Evolutionary conservation across 345 rosid species (phyloP).

Genomic region (Streptanthus diversifolius): DNA sequence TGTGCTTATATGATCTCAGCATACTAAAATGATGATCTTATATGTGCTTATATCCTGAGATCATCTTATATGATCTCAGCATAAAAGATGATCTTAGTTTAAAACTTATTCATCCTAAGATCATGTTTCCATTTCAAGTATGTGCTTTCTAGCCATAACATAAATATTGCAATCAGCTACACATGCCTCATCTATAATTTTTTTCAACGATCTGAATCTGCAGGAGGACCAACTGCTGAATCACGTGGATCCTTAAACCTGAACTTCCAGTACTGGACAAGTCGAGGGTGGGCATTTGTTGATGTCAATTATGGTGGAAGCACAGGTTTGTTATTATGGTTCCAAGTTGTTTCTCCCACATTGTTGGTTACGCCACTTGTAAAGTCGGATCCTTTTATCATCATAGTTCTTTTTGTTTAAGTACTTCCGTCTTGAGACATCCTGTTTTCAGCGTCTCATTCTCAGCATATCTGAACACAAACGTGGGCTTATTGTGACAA

Average conservation of each 20-base stretch:
- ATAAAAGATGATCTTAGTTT: too few species aligned
- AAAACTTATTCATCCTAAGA: slow-evolving; percentile 4
- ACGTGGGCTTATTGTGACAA: neutral
- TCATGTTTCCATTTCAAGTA: neutral
- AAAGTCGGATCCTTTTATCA: neutral
- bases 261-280: slow-evolving; percentile 91
- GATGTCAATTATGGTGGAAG: slow-evolving; percentile 99
- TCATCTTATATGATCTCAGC: too few species aligned
- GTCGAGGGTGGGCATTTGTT: slow-evolving; percentile 96
- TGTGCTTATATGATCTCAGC: too few species aligned
- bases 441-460: neutral
- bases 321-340: slow-evolving; percentile 63
- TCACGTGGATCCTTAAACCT: slow-evolving; percentile 66
- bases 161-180: neutral
- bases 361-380: neutral
- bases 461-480: neutral
- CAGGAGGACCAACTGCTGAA: slow-evolving; percentile 96
- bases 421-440: neutral
- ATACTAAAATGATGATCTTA: too few species aligned
- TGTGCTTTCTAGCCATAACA: neutral
- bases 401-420: neutral
- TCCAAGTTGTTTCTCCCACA: neutral
- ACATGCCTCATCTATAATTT: neutral
- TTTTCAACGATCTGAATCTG: slow-evolving; percentile 15
- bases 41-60: too few species aligned